These are phyloP conservation scores for Hemisphaericaspora subhashii DNA, from an alignment of 1,139 yeast genomes.

Conservation along the genomic window DNA sequence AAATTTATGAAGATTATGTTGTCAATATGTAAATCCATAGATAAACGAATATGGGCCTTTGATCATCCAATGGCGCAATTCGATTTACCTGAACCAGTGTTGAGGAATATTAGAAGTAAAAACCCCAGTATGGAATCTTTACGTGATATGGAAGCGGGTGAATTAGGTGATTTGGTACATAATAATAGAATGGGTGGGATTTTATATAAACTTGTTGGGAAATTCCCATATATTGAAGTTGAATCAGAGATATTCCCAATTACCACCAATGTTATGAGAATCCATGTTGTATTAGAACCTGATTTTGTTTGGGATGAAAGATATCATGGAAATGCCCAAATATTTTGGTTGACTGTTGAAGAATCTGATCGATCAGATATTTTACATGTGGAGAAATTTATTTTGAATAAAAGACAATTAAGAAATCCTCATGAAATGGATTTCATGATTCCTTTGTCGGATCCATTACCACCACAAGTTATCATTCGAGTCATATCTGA, in stretches of 20 bases:
- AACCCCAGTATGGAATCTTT: slow-evolving; percentile 69
- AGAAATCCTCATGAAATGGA: slow-evolving; percentile 70
- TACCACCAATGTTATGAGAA: slow-evolving; percentile 80
- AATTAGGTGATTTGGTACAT: slow-evolving; percentile 87
- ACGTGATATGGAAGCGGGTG: slow-evolving; percentile 71
- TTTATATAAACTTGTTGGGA: slow-evolving; percentile 58
- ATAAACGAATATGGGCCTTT: slow-evolving; percentile 82
- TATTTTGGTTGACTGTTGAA: slow-evolving; percentile 91
- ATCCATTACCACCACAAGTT: slow-evolving; percentile 87
- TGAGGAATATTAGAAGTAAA: slow-evolving; percentile 62
- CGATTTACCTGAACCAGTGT: slow-evolving; percentile 68
- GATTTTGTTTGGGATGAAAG: slow-evolving; percentile 84
- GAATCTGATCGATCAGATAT: slow-evolving; percentile 75
- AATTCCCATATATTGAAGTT: slow-evolving; percentile 72
- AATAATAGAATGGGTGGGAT: slow-evolving; percentile 71
- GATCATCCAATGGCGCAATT: slow-evolving; percentile 91
- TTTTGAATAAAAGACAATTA: slow-evolving; percentile 61
- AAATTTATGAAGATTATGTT: slow-evolving; percentile 69
- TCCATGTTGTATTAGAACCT: slow-evolving; percentile 68
- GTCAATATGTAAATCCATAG: slow-evolving; percentile 82
- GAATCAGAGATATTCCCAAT: slow-evolving; percentile 90
- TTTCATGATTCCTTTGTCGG: slow-evolving; percentile 87
- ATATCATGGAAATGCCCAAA: slow-evolving; percentile 80
- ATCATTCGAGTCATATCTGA: slow-evolving; percentile 80
- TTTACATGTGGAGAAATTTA: slow-evolving; percentile 79